Evolutionary conservation across 306 rosid genomes (phyloP), one percentile per base, ranked within the genome.

Genomic region (Lathyrus aphaca): DNA sequence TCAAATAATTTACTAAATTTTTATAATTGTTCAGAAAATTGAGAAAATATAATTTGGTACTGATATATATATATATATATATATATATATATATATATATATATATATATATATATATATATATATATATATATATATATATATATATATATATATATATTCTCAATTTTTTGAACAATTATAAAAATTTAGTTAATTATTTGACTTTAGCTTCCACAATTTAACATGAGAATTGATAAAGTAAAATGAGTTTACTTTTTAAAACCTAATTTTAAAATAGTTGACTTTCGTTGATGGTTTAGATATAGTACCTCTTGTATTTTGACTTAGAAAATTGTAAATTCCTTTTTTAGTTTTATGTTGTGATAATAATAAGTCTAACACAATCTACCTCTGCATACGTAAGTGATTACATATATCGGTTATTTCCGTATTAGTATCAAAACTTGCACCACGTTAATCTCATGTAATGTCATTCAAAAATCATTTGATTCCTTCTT

Each of bases 181-280:
- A 49, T 17, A 16, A 18, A 70, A 35, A 44, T 5, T 35, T 39
- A 19, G 2, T 48, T 58, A 72, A 39, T 58, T 56, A 25, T 17
- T 58, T 78, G 78, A 72, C 74, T 56, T 64, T 32, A 18, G 16
- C 49, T 77, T n/a, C 2, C 16, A 12, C 42, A 56, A 16, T 32
- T 62, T 11, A 44, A 70, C 48, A 43, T 45, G 46, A 10, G 5
- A 23, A 1, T 10, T 45, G 46, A 10, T 8, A 23, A 1, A n/a
- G 1, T 38, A 17, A 17, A 76, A 30, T n/a, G 51, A 62, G 74
- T 13, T 72, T 54, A 78, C 77, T 57, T 59, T 29, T 4, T 1
- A 1, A 53, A 2, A 6, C 29, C 14, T 37, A 27, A 48, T 66
- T 48, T 78, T n/a, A 72, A 58, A 72, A 18, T 32, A 57, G 55